Evolutionary conservation across 768 basidiomycete genomes (phyloP), one percentile per base, ranked within the genome.

Genomic region (Suillus weaverae): DNA sequence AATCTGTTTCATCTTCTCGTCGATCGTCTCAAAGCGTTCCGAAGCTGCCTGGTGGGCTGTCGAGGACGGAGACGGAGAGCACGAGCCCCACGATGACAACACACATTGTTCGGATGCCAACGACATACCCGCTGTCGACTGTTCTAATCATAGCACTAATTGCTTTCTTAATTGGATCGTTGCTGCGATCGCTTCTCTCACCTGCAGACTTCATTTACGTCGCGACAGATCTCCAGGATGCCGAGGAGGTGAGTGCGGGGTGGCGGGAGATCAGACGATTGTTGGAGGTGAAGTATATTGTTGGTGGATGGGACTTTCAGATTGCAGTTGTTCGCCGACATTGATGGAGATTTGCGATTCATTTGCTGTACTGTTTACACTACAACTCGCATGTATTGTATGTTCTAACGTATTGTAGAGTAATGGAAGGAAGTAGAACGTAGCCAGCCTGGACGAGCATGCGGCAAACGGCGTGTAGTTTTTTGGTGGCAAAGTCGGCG

Each of bases 201-300:
- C 93, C 97, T 51, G 92, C 90, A 18, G 97, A 97, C 77, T 96
- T 95, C 79, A 88, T 95, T 51, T 89, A 94, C 74, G 86, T 93
- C 50, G 89, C 85, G 69, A 81, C 80, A 68, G 86, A 88, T 69
- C 67, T 83, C 66, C 73, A 76, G 72, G 85, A 86, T 66, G 83
- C 78, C 62, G 86, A 84, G 72, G 84, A 81, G 63, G 79, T 77
- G 70, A 78, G 75, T 53, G 68, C 71, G 22, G 89, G 89, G 33
- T 97, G 95, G 95, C 81, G 92, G 67, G 95, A 96, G 81, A 88
- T 97, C 65, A 84, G 85, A 70, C 80, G 95, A 69, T 73, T 97
- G 70, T 72, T 95, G 38, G 92, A 96, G 77, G 80, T 94, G 68
- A 92, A 92, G 80, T 89, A 90, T 70, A 79, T 94, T 62, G 80